Percentiles rank a stretch among this genome's conserved stretches.
phyloP scores from a whole-genome alignment of 108 stramenopile genomes.

The Fragilaria radians region DNA sequence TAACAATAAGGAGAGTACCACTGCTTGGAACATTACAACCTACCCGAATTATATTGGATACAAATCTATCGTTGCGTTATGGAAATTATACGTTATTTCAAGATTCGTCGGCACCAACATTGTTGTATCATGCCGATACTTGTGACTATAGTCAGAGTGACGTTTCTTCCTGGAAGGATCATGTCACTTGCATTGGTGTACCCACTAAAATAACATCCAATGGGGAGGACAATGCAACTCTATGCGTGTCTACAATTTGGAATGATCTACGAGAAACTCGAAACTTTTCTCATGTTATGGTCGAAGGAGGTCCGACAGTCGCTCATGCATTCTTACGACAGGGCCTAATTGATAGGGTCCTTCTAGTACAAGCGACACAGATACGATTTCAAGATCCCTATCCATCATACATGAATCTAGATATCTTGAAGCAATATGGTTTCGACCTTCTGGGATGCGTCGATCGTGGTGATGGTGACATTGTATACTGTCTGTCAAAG shows the following conservation, averaged over 20 bases:
- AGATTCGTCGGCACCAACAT: slow-evolving; percentile 47
- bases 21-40: slow-evolving; percentile 34
- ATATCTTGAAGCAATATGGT: slow-evolving; percentile 42
- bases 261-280: slow-evolving; percentile 28
- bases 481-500: slow-evolving; percentile 56
- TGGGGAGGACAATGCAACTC: not conserved
- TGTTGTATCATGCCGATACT: slow-evolving; percentile 39
- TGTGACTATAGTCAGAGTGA: slow-evolving; percentile 4
- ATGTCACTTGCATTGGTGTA: not conserved
- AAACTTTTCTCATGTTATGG: slow-evolving; percentile 66
- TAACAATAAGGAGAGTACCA: slow-evolving; percentile 59
- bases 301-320: slow-evolving; percentile 76
- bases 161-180: not conserved
- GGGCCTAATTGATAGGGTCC: slow-evolving; percentile 56
- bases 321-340: slow-evolving; percentile 54
- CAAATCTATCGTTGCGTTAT: slow-evolving; percentile 31
- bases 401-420: slow-evolving; percentile 32
- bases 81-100: slow-evolving; percentile 41
- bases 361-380: slow-evolving; percentile 50
- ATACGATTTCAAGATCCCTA: slow-evolving; percentile 41
- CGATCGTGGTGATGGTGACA: slow-evolving; percentile 41
- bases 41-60: slow-evolving; percentile 65
- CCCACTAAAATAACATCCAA: not conserved
- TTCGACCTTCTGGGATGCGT: slow-evolving; percentile 37
- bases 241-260: slow-evolving; percentile 21